Evolutionary conservation across 345 rosid species (phyloP).

Genomic region (Eucalyptus regnans): DNA sequence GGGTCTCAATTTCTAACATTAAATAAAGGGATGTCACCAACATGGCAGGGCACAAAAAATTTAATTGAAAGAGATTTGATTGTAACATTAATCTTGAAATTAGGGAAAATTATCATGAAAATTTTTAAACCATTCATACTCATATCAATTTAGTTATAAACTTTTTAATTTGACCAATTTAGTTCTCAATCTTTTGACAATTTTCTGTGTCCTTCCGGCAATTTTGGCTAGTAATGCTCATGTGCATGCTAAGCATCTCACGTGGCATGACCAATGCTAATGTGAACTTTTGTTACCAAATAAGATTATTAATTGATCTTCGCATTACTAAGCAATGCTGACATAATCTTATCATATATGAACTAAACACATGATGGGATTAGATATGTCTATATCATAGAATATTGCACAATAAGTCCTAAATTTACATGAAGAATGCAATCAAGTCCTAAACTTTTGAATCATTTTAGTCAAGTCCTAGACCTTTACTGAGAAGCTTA

Average conservation of each 20-base stretch:
- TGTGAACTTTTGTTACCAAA: not conserved
- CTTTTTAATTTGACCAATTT: accelerated
- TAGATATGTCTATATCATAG: not conserved
- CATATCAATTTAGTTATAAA: not conserved
- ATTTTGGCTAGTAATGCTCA: not conserved
- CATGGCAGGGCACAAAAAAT: not conserved
- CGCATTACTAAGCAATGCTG: not conserved
- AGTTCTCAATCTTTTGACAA: not conserved
- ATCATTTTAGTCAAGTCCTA: not conserved
- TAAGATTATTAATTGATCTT: not conserved
- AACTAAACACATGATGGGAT: not conserved
- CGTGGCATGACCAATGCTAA: not conserved
- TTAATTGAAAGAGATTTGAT: not conserved
- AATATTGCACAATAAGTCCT: not conserved
- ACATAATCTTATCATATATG: not conserved
- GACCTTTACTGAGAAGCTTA: not conserved
- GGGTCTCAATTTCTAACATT: not conserved
- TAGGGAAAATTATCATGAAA: not conserved
- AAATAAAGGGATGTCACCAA: not conserved
- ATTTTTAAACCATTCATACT: not conserved
- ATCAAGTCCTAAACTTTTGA: not conserved
- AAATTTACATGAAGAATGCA: not conserved
- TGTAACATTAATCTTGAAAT: not conserved
- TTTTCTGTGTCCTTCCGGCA: accelerated
- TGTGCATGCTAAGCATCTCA: not conserved